Conservation (phyloP, 208 protist species). For the Acanthamoeba divionensis region DNA sequence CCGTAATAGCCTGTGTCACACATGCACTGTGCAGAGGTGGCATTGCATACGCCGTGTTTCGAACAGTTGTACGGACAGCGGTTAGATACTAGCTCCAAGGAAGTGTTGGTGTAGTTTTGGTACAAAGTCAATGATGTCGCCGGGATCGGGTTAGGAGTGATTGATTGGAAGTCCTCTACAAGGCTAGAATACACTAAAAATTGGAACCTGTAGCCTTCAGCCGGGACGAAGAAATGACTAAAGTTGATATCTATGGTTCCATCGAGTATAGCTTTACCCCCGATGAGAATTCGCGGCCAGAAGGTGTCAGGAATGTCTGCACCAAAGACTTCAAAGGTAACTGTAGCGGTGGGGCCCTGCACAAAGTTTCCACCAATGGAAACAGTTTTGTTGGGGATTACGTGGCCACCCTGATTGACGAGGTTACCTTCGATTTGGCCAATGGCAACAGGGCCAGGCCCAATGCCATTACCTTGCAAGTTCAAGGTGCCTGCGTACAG, state of each 20-base stretch:
- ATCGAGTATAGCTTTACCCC: neutral
- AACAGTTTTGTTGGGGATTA: too few species aligned
- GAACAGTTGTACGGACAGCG: constrained; percentile 32
- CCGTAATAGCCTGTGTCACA: neutral
- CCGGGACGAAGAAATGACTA: neutral
- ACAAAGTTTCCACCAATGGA: neutral
- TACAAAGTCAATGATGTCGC: neutral
- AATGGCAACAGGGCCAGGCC: too few species aligned
- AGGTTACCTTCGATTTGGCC: too few species aligned
- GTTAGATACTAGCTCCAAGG: neutral
- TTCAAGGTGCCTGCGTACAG: neutral
- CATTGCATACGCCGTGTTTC: neutral
- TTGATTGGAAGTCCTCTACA: neutral
- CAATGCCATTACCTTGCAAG: neutral
- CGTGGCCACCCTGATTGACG: too few species aligned
- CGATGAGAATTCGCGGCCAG: neutral
- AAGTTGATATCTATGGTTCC: neutral
- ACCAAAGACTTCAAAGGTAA: too few species aligned
- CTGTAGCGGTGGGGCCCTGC: too few species aligned
- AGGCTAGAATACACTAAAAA: neutral
- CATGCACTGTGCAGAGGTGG: neutral
- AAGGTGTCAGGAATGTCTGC: neutral
- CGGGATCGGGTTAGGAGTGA: neutral
- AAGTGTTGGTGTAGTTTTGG: neutral
- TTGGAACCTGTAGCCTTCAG: neutral